Evolutionary conservation across 225 moss, liverwort and hornwort species (phyloP), one percentile per base, ranked within the genome.

Genomic region (Sphagnum tenellum): DNA sequence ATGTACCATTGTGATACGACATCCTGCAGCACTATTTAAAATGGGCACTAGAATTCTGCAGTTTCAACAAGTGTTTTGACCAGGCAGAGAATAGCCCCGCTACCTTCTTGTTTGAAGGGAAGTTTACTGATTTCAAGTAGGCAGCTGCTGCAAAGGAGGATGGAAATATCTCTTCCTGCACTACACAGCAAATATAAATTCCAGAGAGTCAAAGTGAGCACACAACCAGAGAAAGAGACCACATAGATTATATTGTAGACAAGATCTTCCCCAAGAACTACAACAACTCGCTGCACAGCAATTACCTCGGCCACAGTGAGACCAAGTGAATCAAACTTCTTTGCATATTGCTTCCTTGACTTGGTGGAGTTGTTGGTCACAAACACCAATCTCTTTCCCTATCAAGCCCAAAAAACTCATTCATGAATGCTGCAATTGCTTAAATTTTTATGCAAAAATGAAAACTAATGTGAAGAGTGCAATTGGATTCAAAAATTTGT

Each of bases 101-200:
- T 61, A 96, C 96, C 93, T 98, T 93, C 72, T 98, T 89, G 62
- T 92, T 78, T 11, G 87, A 57, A 61, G 93, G 90, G 64, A 98
- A 98, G 67, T 84, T 86, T 71, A 98, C 89, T 4, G 90, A 90
- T 56, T 81, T 85, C 71, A 98, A 78, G 65, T 98, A 98, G 5
- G 89, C 88, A 6, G 90, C 90, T 61, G 89, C 93, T 51, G 98
- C 98, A 70, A 90, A 98, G 12, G 93, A 93, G 4, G 98, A 98
- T 11, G 98, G 85, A 72, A 98, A 93, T 8, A 93, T 89, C 67
- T 98, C 98, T 62, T 98, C 98, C 96, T 98, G 93, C 69, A 73
- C 29, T 29, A 56, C 45, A 73, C 51, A 52, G 52, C 52, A 52
- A 52, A 52, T 52, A 6, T 52, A 29, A 29, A 29, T 29, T 29